Evolutionary conservation across 2,329 filamentous ascomycete genomes (phyloP), one percentile per base, ranked within the genome.

Genomic region (Pseudogymnoascus destructans): DNA sequence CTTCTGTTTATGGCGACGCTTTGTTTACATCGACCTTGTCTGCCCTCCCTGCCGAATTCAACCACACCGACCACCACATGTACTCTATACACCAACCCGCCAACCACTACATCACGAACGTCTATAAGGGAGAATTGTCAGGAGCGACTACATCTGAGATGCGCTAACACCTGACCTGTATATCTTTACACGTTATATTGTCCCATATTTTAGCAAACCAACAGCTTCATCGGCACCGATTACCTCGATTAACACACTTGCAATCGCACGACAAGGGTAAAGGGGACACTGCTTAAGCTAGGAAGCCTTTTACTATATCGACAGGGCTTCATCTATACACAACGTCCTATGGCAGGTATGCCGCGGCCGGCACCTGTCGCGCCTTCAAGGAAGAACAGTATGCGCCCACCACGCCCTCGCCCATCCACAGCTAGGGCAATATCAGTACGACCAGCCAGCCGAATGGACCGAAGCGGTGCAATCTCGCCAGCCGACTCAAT

Each of bases 401-500:
- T 77, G 70, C 76, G 77, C 58, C 77, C 75, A 64, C 72, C 77
- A 40, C 71, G 73, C 58, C 79, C 81, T 69, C 74, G 79, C 62
- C 78, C 77, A 33, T 77, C 80, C 21, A 67, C 74, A 35, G 70
- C 72, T 15, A 75, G 77, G 64, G 75, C 80, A 35, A 75, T 76
- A 57, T 77, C 77, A 46, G 60, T 59, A 21, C 61, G 46, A 40
- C 54, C 54, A 35, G 54, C 15, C 23, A 35, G 32, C 9, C 54
- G 54, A 38, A 23, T 27, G 9, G 46, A 32, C 35, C 61, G 63
- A 27, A 65, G 64, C 35, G 64, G 67, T 38, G 66, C 67, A 57
- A 61, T 61, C 58, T 92, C 91, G 4, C 88, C 89, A 4, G 80
- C 86, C 60, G 81, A 82, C 49, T 88, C 87, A 6, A 69, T 88